phyloP scores from a whole-genome alignment of 2,329 filamentous ascomycete genomes.

The Aspergillus sp. region DNA sequence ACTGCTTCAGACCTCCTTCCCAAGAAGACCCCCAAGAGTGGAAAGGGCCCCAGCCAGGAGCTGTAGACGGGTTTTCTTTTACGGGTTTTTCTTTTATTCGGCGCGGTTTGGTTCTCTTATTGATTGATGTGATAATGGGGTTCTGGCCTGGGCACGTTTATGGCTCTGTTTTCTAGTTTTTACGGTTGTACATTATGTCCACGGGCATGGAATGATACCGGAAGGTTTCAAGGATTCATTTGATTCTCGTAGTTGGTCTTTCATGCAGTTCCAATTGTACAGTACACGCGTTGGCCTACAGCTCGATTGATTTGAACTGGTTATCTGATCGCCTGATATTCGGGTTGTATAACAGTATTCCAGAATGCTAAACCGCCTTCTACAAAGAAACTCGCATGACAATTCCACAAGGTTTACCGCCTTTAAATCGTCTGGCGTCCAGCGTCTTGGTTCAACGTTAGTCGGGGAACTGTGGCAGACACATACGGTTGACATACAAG shows the following conservation, averaged over 20 bases:
- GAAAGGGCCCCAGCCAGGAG: slow-evolving; percentile 89
- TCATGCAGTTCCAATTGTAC: no score
- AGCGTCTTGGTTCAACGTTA: slow-evolving; percentile 1
- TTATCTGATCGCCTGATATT: no score
- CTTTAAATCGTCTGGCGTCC: no score
- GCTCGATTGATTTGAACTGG: no score
- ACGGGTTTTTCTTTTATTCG: slow-evolving; percentile 53
- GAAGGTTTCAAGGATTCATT: slow-evolving; percentile 28
- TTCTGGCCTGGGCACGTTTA: slow-evolving; percentile 53
- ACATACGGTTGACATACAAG: slow-evolving; percentile 53
- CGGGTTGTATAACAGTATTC: no score
- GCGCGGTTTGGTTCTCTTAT: slow-evolving; percentile 61
- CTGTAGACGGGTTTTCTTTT: slow-evolving; percentile 56
- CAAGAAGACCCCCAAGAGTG: slow-evolving; percentile 96
- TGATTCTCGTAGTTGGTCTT: no score
- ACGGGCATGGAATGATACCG: slow-evolving; percentile 43
- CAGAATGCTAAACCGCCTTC: no score
- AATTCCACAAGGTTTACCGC: no score
- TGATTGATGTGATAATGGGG: slow-evolving; percentile 63
- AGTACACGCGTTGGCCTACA: no score
- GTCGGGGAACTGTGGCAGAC: not conserved
- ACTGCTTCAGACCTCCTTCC: slow-evolving; percentile 74
- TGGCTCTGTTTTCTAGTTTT: slow-evolving; percentile 47
- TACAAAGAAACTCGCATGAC: no score
- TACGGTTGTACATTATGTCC: slow-evolving; percentile 55